Evolutionary conservation across 106 monocot species (phyloP).

Genomic region (Hemerocallis citrina): DNA sequence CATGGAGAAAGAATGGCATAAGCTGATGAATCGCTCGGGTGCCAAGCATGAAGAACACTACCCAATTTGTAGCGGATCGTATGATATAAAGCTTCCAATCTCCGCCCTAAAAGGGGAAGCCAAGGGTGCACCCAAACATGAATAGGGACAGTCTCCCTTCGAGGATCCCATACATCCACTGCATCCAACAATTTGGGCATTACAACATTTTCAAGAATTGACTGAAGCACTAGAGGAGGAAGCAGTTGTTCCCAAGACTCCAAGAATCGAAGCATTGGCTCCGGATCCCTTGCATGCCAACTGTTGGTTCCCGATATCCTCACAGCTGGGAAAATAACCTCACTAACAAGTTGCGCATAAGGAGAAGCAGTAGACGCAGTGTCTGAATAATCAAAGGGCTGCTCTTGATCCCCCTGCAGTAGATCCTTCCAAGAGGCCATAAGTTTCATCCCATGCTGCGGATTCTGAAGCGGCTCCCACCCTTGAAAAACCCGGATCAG

Average conservation of each 20-base stretch:
- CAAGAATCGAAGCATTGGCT: constrained; percentile 84
- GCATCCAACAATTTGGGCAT: constrained; percentile 77
- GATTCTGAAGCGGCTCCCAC: constrained; percentile 81
- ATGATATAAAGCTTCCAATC: constrained; percentile 58
- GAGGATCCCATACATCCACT: constrained; percentile 82
- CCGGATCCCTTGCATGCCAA: constrained; percentile 88
- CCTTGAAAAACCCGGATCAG: constrained; percentile 74
- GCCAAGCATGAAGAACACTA: constrained; percentile 75
- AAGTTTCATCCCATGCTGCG: constrained; percentile 55
- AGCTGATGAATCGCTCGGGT: constrained; percentile 67
- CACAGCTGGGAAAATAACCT: constrained; percentile 73
- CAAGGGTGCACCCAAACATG: constrained; percentile 90
- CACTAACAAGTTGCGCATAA: constrained; percentile 62
- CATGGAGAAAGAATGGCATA: constrained; percentile 77
- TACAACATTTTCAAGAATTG: constrained; percentile 74
- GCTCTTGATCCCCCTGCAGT: constrained; percentile 55
- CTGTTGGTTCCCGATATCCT: constrained; percentile 80
- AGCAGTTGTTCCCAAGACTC: constrained; percentile 75
- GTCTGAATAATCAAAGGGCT: constrained; percentile 74
- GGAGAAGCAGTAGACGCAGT: constrained; percentile 24
- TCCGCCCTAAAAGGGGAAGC: constrained; percentile 73
- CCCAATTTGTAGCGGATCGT: constrained; percentile 71
- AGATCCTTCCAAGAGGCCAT: constrained; percentile 69
- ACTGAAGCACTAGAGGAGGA: constrained; percentile 63
- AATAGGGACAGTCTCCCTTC: constrained; percentile 67